phyloP scores from a whole-genome alignment of 495 filamentous ascomycete species.

The Astrothelium macrocarpum region DNA sequence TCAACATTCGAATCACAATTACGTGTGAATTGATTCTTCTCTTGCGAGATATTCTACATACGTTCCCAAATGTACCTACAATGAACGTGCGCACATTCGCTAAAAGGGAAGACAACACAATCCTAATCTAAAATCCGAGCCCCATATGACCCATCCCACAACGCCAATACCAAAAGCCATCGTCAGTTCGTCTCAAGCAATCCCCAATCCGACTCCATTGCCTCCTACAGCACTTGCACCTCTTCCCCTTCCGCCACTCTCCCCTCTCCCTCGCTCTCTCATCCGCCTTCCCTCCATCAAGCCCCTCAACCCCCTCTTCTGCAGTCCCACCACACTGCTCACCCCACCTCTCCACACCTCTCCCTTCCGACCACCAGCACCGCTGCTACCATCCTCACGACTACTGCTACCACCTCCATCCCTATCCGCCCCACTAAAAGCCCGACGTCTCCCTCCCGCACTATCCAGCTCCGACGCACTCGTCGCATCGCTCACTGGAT shows the following conservation, averaged over 20 bases:
- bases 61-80: not conserved
- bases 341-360: conserved; percentile 78
- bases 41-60: conserved; percentile 3
- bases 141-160: not conserved
- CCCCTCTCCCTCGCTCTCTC: conserved; percentile 52
- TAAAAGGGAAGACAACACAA: not conserved
- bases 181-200: conserved; percentile 11
- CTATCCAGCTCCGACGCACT: conserved; percentile 19
- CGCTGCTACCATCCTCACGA: conserved; percentile 10
- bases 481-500: conserved; percentile 15
- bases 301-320: conserved; percentile 85
- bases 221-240: not conserved
- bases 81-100: not conserved
- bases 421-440: too few relatives aligned
- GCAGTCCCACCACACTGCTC: conserved; percentile 89
- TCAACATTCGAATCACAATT: not conserved
- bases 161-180: not conserved
- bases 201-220: conserved; percentile 19
- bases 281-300: conserved; percentile 91
- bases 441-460: conserved; percentile 20
- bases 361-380: conserved; percentile 11
- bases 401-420: too few relatives aligned
- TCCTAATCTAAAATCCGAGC: not conserved
- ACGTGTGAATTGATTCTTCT: not conserved
- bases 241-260: conserved; percentile 19